Evolutionary conservation across 345 rosid genomes (phyloP).

Genomic region (Moringa oleifera): DNA sequence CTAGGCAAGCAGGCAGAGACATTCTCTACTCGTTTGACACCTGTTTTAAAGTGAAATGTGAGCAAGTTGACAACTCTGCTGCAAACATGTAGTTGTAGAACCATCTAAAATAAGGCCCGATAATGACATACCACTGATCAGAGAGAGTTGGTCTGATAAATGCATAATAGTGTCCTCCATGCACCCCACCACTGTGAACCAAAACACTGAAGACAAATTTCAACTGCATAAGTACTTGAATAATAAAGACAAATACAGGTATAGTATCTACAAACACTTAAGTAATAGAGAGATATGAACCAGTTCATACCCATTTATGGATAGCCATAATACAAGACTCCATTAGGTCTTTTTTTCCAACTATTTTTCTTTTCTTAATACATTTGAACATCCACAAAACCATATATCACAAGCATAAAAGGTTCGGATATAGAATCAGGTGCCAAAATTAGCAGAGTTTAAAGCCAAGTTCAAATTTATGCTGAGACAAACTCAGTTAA

Average conservation of each 20-base stretch:
- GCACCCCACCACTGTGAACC: slow-evolving; percentile 97
- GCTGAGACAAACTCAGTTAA: too few species aligned
- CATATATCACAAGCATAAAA: too few species aligned
- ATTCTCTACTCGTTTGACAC: not conserved
- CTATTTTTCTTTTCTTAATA: too few species aligned
- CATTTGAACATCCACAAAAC: too few species aligned
- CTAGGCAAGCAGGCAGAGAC: not conserved
- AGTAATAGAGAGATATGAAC: not conserved
- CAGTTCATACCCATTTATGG: not conserved
- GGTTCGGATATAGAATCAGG: too few species aligned
- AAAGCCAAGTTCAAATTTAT: too few species aligned
- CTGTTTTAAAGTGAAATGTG: slow-evolving; percentile 3
- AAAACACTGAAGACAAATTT: slow-evolving; percentile 68
- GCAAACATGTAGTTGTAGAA: not conserved
- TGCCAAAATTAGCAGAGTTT: too few species aligned
- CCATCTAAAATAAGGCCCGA: not conserved
- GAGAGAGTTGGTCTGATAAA: slow-evolving; percentile 92
- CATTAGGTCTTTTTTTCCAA: not conserved
- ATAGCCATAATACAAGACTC: not conserved
- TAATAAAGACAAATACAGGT: not conserved
- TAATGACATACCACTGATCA: slow-evolving; percentile 69
- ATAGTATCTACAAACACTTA: not conserved
- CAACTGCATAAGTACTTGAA: slow-evolving; percentile 25
- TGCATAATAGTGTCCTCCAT: slow-evolving; percentile 98
- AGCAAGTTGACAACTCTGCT: not conserved